Percentiles rank a stretch among this genome's conserved stretches.
Conservation (phyloP, 2,329 filamentous ascomycete genomes). For the Talaromyces sp. region DNA sequence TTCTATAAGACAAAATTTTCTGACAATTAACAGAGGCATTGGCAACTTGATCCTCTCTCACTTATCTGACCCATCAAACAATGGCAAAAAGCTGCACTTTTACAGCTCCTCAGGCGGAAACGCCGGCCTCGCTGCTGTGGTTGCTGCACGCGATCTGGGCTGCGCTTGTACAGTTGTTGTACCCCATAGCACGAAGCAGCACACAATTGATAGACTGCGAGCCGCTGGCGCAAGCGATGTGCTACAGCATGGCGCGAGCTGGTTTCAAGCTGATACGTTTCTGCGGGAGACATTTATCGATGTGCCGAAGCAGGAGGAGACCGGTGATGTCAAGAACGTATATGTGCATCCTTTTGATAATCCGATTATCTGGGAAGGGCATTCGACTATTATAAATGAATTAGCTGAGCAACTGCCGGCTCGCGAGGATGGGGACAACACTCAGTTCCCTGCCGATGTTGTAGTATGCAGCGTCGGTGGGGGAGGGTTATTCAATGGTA, state of each 20-base stretch:
- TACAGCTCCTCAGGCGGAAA: slow-evolving; percentile 78
- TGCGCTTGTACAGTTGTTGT: slow-evolving; percentile 69
- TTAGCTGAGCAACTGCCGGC: slow-evolving; percentile 34
- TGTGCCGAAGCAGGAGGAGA: slow-evolving; percentile 14
- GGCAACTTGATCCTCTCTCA: slow-evolving; percentile 35
- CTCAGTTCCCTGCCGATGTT: slow-evolving; percentile 54
- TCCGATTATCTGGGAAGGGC: slow-evolving; percentile 36
- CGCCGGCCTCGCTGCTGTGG: slow-evolving; percentile 74
- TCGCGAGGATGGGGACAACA: slow-evolving; percentile 12
- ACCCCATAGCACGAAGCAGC: slow-evolving; percentile 58
- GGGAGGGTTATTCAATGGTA: slow-evolving; percentile 71
- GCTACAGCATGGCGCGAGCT: slow-evolving; percentile 62
- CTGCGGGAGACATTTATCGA: slow-evolving; percentile 51
- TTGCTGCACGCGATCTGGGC: slow-evolving; percentile 62
- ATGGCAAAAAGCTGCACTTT: slow-evolving; percentile 56
- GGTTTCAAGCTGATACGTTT: slow-evolving; percentile 66
- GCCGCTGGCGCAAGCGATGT: slow-evolving; percentile 62
- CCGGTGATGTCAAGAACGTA: slow-evolving; percentile 24
- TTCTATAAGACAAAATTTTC: not conserved
- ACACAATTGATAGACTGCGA: slow-evolving; percentile 67
- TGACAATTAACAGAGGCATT: slow-evolving; percentile 28
- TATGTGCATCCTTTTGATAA: slow-evolving; percentile 41
- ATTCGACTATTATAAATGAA: slow-evolving; percentile 35
- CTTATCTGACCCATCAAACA: slow-evolving; percentile 25
- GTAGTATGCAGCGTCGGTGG: slow-evolving; percentile 77